Evolutionary conservation across 257 asterid species (phyloP), one percentile per base, ranked within the genome.

Genomic region (Coffea canephora): DNA sequence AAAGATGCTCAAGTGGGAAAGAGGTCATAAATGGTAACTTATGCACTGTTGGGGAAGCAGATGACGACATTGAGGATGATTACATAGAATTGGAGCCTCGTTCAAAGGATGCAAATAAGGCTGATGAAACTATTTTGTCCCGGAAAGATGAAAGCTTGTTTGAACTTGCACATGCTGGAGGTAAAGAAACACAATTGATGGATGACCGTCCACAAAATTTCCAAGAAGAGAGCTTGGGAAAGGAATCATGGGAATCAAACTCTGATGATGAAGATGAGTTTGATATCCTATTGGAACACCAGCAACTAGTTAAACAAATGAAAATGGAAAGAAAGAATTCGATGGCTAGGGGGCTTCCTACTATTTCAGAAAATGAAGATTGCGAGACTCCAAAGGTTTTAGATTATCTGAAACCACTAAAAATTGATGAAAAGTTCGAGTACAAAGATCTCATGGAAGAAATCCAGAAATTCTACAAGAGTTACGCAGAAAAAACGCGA

Each of bases 261-360:
- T 81, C 86, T 16, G 94, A 85, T 19, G 83, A 82, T 36, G 93
- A 89, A 0, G 94, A 87, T 64, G 97, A 88, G 82, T 31, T 23
- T n/a, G 98, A 93, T 82, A 89, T 89, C 57, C 76, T 95, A 79
- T 71, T 76, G 61, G 91, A 93, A 77, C 98, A 95, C 62, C 89
- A 90, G 85, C 69, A 88, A 64, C 89, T 95, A 81, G 94, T 95
- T 2, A 84, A 88, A 48, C 98, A 93, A 50, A 91, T 95, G 95
- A 95, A 92, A 79, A 85, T 83, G 91, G 99, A 91, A 88, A 87
- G 89, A 79, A 95, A 88, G 76, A 86, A 84, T 64, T 87, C 93
- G 19, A 87, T 89, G 68, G 79, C 78, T 19, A 77, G 82, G 82
- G 91, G 97, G 46, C 96, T 95, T 67, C 98, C 99, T 0, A 93